Evolutionary conservation across 192 early-diverging fungal species (phyloP).

Genomic region (Chytriomyces hyalinus): DNA sequence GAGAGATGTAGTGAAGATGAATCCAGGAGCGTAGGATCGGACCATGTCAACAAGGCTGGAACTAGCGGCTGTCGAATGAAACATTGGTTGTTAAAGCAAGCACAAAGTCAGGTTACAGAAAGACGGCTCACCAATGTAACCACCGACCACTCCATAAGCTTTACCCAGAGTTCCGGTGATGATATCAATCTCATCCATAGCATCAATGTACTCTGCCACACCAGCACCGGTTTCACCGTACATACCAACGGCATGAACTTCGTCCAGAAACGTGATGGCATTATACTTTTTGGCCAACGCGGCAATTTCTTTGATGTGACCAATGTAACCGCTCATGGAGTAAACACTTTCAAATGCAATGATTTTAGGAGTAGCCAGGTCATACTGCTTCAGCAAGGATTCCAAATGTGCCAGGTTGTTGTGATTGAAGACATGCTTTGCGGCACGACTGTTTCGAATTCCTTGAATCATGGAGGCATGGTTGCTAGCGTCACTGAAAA

Average conservation of each 20-base stretch:
- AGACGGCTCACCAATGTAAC: conserved; percentile 74
- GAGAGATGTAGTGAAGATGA: conserved; percentile 99
- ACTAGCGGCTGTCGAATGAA: conserved; percentile 61
- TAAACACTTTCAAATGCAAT: conserved; percentile 98
- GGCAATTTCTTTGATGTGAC: conserved; percentile 88
- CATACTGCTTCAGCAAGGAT: conserved; percentile 75
- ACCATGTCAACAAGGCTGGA: conserved; percentile 91
- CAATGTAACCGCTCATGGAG: conserved; percentile 94
- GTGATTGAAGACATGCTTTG: conserved; percentile 92
- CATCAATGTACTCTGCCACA: conserved; percentile 92
- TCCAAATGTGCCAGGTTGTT: conserved; percentile 90
- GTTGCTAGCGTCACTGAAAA: conserved; percentile 91
- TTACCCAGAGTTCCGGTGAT: conserved; percentile 95
- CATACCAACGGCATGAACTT: conserved; percentile 98
- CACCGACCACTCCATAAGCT: conserved; percentile 95
- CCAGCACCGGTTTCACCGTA: conserved; percentile 93
- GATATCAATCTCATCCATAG: conserved; percentile 90
- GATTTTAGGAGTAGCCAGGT: conserved; percentile 84
- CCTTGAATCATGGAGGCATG: conserved; percentile 99
- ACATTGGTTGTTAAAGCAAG: neutral
- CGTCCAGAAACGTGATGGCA: conserved; percentile 94
- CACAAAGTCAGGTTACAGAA: neutral
- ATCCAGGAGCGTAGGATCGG: conserved; percentile 95
- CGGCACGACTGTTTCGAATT: conserved; percentile 84
- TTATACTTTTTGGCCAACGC: conserved; percentile 91